These are phyloP conservation scores for Perkinsus marinus DNA, from an alignment of 169 alveolate genomes.

Conservation along the genomic window DNA sequence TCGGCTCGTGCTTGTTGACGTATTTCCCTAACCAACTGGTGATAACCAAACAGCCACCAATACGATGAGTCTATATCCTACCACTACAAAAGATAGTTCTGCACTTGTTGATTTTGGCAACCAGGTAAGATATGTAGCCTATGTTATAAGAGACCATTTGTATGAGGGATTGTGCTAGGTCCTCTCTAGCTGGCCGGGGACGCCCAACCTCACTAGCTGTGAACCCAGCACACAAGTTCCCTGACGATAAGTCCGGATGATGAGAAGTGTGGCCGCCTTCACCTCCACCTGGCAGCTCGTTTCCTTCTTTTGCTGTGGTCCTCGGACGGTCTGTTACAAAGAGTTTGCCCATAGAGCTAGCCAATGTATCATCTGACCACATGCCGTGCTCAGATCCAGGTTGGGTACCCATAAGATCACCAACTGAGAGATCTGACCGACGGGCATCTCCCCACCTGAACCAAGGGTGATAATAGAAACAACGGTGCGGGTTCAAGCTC, in stretches of 20 bases:
- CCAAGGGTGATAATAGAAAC: neutral
- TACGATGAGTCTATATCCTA: neutral
- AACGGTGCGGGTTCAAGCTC: neutral
- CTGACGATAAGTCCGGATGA: neutral
- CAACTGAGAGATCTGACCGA: neutral
- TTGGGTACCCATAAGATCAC: neutral
- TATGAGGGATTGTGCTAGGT: constrained; percentile 46
- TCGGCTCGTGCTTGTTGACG: constrained; percentile 41
- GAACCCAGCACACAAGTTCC: neutral
- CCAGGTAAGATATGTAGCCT: constrained; percentile 48
- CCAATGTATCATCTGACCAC: neutral
- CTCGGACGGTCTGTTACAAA: neutral
- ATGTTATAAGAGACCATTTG: constrained; percentile 56
- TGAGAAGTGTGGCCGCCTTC: neutral
- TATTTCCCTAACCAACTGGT: constrained; percentile 64
- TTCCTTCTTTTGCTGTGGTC: neutral
- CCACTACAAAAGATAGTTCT: neutral
- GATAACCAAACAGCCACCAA: constrained; percentile 37
- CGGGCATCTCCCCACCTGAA: neutral
- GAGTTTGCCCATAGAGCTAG: neutral
- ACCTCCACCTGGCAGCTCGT: no score
- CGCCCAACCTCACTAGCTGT: neutral
- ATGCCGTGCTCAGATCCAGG: neutral
- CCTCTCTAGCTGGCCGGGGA: constrained; percentile 30
- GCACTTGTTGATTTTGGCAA: constrained; percentile 40